Percentiles rank a stretch among this genome's conserved stretches.
Conservation (phyloP, 164 flowering plant species). For the Houttuynia cordata region DNA sequence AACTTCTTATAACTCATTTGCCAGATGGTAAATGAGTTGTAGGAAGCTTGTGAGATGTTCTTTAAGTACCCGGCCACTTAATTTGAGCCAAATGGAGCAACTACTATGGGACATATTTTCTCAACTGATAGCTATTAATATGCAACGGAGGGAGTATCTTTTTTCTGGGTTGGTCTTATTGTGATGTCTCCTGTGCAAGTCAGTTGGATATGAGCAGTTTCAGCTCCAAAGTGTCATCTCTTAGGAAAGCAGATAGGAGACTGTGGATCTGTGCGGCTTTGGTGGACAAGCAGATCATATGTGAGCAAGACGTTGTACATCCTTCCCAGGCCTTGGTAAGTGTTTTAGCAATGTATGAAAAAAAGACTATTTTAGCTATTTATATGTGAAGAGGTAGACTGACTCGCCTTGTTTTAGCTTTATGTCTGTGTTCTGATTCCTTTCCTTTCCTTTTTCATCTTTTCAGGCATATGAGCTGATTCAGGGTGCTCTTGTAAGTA, state of each 20-base stretch:
- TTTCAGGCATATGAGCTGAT: slow-evolving; percentile 88
- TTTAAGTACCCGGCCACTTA: too few species aligned
- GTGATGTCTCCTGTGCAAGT: not conserved
- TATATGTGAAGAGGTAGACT: not conserved
- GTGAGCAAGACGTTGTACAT: slow-evolving; percentile 19
- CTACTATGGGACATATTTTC: too few species aligned
- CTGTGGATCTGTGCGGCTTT: slow-evolving; percentile 15
- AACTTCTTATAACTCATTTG: too few species aligned
- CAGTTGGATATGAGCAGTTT: not conserved
- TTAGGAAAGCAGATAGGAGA: not conserved
- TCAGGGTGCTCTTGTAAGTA: slow-evolving; percentile 81
- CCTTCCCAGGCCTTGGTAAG: slow-evolving; percentile 47
- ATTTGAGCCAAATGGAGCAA: too few species aligned
- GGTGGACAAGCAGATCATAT: slow-evolving; percentile 44
- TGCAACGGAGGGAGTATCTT: too few species aligned
- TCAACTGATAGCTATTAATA: too few species aligned
- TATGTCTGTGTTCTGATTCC: not conserved
- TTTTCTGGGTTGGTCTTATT: not conserved
- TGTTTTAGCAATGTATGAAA: not conserved
- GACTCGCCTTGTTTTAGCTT: not conserved
- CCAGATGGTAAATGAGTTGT: too few species aligned
- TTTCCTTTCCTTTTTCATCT: not conserved
- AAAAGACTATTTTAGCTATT: too few species aligned
- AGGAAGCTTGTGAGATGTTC: too few species aligned
- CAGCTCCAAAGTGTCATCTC: not conserved